Conservation (phyloP, 2,329 filamentous ascomycete species). For the Fusarium sulawesiense region DNA sequence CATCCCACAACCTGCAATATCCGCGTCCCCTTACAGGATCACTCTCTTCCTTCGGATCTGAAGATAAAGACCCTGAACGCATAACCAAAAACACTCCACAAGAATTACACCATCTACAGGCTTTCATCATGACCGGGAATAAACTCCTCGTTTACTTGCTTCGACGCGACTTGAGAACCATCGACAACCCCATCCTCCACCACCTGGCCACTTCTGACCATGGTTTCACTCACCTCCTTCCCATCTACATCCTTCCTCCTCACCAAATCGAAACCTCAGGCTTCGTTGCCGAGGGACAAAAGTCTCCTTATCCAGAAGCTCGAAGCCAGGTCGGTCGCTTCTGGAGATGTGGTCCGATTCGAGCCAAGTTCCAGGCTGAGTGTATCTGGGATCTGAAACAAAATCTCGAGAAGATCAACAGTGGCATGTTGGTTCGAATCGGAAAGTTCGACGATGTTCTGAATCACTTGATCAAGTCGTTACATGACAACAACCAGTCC, state of each 20-base stretch:
- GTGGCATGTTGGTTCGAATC: slow-evolving; percentile 71
- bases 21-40: neutral
- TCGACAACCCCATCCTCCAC: slow-evolving; percentile 80
- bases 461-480: slow-evolving; percentile 63
- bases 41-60: neutral
- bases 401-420: slow-evolving; percentile 68
- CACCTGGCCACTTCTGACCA: slow-evolving; percentile 62
- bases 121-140: slow-evolving; percentile 48
- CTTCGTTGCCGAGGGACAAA: slow-evolving; percentile 67
- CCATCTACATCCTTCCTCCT: slow-evolving; percentile 75
- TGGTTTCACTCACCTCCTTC: slow-evolving; percentile 75
- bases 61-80: neutral
- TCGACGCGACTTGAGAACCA: slow-evolving; percentile 76
- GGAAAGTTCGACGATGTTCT: slow-evolving; percentile 71
- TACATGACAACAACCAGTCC: slow-evolving; percentile 55
- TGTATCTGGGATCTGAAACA: slow-evolving; percentile 78
- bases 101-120: neutral
- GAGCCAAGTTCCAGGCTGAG: slow-evolving; percentile 78
- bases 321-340: slow-evolving; percentile 73
- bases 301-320: slow-evolving; percentile 76
- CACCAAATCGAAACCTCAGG: slow-evolving; percentile 81
- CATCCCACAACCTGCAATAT: neutral
- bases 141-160: slow-evolving; percentile 77
- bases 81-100: neutral
- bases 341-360: slow-evolving; percentile 79